Percentiles rank a stretch among this genome's conserved stretches.
Evolutionary conservation across 176 grass and related monocot species (phyloP).

Genomic region (Eleusine indica): DNA sequence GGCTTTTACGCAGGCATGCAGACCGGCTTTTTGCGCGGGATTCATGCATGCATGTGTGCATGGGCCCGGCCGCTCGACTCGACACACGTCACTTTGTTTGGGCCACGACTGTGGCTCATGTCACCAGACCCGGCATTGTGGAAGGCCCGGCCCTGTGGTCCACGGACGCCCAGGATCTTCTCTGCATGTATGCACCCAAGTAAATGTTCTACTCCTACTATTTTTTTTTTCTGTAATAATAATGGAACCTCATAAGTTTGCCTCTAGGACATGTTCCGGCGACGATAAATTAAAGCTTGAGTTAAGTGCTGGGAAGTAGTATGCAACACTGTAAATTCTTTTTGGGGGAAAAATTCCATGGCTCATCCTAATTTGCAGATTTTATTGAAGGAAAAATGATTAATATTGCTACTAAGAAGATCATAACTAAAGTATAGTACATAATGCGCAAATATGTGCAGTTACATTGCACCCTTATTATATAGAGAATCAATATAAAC

Average conservation of each 20-base stretch:
- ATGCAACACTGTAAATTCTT: no score
- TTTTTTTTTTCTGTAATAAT: no score
- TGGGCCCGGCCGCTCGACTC: slow-evolving; percentile 18
- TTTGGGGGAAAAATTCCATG: no score
- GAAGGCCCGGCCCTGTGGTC: slow-evolving; percentile 30
- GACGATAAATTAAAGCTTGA: no score
- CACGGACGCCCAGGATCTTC: slow-evolving; percentile 28
- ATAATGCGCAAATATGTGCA: no score
- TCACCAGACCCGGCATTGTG: slow-evolving; percentile 59
- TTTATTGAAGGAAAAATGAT: no score
- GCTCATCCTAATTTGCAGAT: no score
- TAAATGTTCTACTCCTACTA: no score
- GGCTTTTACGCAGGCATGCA: slow-evolving; percentile 38
- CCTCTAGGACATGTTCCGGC: not conserved
- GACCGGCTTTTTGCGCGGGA: slow-evolving; percentile 10
- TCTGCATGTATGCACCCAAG: not conserved
- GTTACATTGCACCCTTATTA: no score
- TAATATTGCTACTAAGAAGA: no score
- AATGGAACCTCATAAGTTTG: not conserved
- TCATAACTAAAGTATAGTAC: no score
- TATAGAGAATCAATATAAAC: no score
- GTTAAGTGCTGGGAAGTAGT: not conserved
- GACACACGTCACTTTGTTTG: slow-evolving; percentile 48
- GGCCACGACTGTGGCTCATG: slow-evolving; percentile 53
- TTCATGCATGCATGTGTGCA: slow-evolving; percentile 34